phyloP scores from a whole-genome alignment of 2,329 filamentous ascomycete species.

The Myriosclerotinia curreyana region DNA sequence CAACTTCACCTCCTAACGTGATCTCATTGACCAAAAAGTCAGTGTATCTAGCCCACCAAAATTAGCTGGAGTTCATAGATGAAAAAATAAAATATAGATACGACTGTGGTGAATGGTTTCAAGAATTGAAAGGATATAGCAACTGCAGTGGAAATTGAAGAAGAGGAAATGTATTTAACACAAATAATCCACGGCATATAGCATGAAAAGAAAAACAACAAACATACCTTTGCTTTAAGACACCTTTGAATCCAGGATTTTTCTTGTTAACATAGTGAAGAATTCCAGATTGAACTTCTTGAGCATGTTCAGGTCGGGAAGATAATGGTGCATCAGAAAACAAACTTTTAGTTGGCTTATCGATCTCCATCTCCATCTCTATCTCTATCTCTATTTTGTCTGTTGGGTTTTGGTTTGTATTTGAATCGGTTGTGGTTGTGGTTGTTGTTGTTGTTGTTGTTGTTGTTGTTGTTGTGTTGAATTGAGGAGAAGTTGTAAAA shows the following conservation, averaged over 20 bases:
- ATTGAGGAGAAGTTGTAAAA: background rate
- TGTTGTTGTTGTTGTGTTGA: background rate
- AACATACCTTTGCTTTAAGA: conserved; percentile 62
- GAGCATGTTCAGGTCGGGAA: conserved; percentile 23
- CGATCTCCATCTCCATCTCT: conserved; percentile 25
- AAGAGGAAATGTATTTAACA: no score
- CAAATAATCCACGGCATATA: background rate
- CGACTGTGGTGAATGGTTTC: no score
- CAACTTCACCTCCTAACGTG: conserved; percentile 56
- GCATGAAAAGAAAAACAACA: background rate
- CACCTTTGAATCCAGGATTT: conserved; percentile 58
- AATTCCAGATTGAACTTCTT: conserved; percentile 53
- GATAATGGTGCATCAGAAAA: conserved; percentile 22
- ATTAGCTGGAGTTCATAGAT: background rate
- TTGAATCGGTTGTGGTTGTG: background rate
- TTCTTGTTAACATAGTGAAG: conserved; percentile 58
- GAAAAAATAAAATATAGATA: background rate
- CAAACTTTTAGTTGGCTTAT: conserved; percentile 10
- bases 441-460: no score
- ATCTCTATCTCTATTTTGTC: conserved; percentile 27
- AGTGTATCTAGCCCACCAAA: conserved; percentile 53
- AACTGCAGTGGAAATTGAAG: background rate
- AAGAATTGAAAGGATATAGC: background rate
- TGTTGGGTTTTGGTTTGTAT: conserved; percentile 1
- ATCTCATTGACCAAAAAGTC: conserved; percentile 77